Evolutionary conservation across 805 yeast genomes (phyloP), one percentile per base, ranked within the genome.

Genomic region (Lachancea mirantina): DNA sequence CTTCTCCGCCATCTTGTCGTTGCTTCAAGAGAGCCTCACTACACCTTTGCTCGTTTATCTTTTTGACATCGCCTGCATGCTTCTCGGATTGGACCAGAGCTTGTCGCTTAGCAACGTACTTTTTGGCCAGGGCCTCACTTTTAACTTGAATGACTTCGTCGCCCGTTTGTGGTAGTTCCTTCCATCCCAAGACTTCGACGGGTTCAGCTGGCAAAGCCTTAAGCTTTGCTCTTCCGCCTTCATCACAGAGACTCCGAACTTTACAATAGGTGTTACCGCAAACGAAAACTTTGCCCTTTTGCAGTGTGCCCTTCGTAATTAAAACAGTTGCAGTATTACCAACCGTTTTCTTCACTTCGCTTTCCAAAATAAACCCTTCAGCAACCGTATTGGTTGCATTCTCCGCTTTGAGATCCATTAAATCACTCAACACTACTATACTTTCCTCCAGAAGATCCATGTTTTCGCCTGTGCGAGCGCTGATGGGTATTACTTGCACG

Each of bases 181-280:
- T 87, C 98, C 98, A 92, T 1, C 98, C 98, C 53, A 84, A 70
- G 6, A 92, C 67, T 48, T 85, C 94, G 1, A 84, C 94, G 0
- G 97, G 96, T 6, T 82, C 78, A 0, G 95, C 79, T 0, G 98
- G 97, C 1, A 75, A 73, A 0, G 95, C 96, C 19, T 55, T 38
- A 38, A 75, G 72, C 6, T 85, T 57, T 0, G 65, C 36, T 42
- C 75, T 75, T 3, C 89, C 88, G 36, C 62, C 53, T 43, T 85
- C 95, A 55, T 85, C 83, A 35, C 68, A 70, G 71, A 92, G 72
- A 11, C 79, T 74, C 46, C 78, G 74, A 2, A 89, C 88, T 51
- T 82, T 83, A 57, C 96, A 85, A 64, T 78, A 84, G 0, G 95
- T 77, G 14, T 71, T 71, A 5, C 97, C 97, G 2, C 95, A 88